Evolutionary conservation across 2,329 filamentous ascomycete species (phyloP), one percentile per base, ranked within the genome.

Genomic region (Calonectria pteridis): DNA sequence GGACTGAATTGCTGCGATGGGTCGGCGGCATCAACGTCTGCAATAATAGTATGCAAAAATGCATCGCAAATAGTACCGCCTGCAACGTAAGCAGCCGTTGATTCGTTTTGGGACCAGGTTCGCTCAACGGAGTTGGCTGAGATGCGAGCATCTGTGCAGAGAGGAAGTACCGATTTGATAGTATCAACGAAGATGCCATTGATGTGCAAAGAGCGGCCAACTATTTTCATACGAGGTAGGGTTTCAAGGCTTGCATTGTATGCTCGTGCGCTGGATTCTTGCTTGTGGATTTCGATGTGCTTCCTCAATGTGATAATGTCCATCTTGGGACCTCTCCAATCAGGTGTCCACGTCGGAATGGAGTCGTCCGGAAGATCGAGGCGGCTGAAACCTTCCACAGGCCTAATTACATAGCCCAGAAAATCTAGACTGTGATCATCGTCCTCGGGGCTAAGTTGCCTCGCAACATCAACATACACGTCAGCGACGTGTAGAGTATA

Each of bases 311-410:
- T 29, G 29, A 33, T 35, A 13, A 58, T 35, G 18, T 58, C 53
- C 53, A 58, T 58, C 53, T 58, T 58, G 20, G 53, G 53, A 33
- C 53, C 53, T 58, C 53, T 58, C 53, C 53, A 58, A 58, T 58
- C 53, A 35, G 53, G 53, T 4, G 31, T 29, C 53, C 53, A 58
- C 13, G 53, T 58, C 20, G 53, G 53, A 58, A 58, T 58, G 31
- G 53, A 35, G 26, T 58, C 53, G 28, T 58, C 53, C 14, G 29
- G 53, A 13, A 58, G 53, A 35, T 29, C 29, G 11, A 46, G 40
- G 18, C 40, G 40, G 20, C 16, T 46, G 7, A 46, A 46, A n/a
- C 40, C 40, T n/a, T 46, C 40, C 3, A 46, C 40, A 3, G 40
- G 40, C 18, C 40, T 46, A 6, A 46, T 46, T 10, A 46, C 40